Conservation (phyloP, 1,284 basidiomycete genomes). For the Peniophora sp. region DNA sequence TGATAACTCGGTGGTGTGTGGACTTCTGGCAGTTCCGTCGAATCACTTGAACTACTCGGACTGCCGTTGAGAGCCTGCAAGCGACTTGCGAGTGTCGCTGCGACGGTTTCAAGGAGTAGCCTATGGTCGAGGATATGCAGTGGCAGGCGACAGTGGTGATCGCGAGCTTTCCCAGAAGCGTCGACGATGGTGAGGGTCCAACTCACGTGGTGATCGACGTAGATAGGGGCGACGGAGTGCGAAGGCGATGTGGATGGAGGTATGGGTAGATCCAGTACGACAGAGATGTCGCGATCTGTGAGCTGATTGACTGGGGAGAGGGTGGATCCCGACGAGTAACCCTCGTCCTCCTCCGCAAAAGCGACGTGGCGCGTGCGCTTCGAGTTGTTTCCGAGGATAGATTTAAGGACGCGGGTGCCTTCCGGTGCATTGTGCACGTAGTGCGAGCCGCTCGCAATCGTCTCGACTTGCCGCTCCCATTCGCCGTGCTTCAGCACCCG, state of each 20-base stretch:
- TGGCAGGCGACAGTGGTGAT: background rate
- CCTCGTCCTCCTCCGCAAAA: no score
- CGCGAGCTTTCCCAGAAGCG: background rate
- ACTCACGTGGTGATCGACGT: slow-evolving; percentile 51
- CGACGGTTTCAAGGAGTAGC: background rate
- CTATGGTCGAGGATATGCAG: background rate
- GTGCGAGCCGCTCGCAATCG: background rate
- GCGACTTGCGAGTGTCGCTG: background rate
- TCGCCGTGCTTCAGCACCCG: background rate
- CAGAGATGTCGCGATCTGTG: slow-evolving; percentile 10
- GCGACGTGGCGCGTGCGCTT: background rate
- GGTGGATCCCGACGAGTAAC: background rate
- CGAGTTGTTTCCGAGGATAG: background rate
- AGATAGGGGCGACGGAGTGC: slow-evolving; percentile 54
- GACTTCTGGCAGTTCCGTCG: background rate
- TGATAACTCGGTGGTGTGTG: background rate
- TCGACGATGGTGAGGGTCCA: background rate
- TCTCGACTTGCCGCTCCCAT: background rate
- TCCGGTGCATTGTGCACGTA: background rate
- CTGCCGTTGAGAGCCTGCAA: background rate
- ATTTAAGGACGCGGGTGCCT: background rate
- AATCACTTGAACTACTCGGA: no score
- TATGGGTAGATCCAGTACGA: slow-evolving; percentile 28
- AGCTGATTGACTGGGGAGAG: background rate
- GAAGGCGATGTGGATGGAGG: slow-evolving; percentile 41